A percentile compares a stretch with the other conserved stretches of the same genome.
Conservation (phyloP, 2,329 filamentous ascomycete species). For the Grosmannia serpens region DNA sequence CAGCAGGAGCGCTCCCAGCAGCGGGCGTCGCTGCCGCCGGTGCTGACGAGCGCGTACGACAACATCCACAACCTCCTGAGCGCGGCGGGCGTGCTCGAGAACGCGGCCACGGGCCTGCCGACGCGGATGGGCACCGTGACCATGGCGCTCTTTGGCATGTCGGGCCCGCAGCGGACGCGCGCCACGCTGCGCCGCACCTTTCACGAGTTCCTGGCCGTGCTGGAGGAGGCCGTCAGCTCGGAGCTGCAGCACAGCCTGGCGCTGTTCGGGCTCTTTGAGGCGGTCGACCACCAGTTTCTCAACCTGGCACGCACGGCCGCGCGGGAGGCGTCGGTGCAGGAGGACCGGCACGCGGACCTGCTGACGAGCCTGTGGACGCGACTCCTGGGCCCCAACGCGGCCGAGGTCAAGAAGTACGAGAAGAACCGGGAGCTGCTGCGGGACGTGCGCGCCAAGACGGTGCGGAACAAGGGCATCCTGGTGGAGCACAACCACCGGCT, state of each 20-base stretch:
- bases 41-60: slow-evolving; percentile 62
- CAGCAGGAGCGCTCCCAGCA: slow-evolving; percentile 25
- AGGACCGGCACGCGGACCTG: slow-evolving; percentile 62
- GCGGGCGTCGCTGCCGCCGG: slow-evolving; percentile 32
- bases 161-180: slow-evolving; percentile 68
- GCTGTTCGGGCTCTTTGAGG: slow-evolving; percentile 82
- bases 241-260: slow-evolving; percentile 71
- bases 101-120: slow-evolving; percentile 39
- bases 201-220: slow-evolving; percentile 71
- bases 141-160: slow-evolving; percentile 66
- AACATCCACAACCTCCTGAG: slow-evolving; percentile 73
- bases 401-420: slow-evolving; percentile 77
- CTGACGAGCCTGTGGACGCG: slow-evolving; percentile 78
- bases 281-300: slow-evolving; percentile 80
- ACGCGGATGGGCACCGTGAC: slow-evolving; percentile 59
- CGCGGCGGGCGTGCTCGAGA: slow-evolving; percentile 47
- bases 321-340: slow-evolving; percentile 71
- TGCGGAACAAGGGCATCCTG: slow-evolving; percentile 77
- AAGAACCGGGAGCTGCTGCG: slow-evolving; percentile 73
- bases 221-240: slow-evolving; percentile 79
- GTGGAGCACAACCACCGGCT: slow-evolving; percentile 80
- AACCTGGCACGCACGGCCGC: slow-evolving; percentile 78
- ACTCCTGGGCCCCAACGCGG: slow-evolving; percentile 65
- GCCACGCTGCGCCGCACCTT: slow-evolving; percentile 77
- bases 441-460: slow-evolving; percentile 69